Conservation (phyloP, 2,329 filamentous ascomycete species). For the Penicillium occitanis region DNA sequence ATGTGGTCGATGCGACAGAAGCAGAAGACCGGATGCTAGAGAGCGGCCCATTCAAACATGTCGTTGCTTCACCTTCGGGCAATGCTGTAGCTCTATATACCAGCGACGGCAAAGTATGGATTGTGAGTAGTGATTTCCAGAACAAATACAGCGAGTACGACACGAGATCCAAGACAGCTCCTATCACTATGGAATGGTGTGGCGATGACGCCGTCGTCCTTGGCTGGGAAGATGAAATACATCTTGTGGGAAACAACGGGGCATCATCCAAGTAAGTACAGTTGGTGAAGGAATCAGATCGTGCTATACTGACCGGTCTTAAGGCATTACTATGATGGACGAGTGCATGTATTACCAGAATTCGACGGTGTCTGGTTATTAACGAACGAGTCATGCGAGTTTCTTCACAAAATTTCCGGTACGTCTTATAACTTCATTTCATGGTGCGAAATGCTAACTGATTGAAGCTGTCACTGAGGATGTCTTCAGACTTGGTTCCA, state of each 20-base stretch:
- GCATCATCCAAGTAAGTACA: slow-evolving; percentile 60
- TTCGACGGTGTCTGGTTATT: slow-evolving; percentile 85
- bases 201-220: slow-evolving; percentile 90
- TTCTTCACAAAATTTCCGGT: slow-evolving; percentile 86
- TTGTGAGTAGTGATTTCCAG: slow-evolving; percentile 94
- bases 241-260: slow-evolving; percentile 83
- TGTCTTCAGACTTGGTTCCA: slow-evolving; percentile 84
- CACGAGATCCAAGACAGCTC: slow-evolving; percentile 78
- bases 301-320: neutral
- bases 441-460: slow-evolving; percentile 4
- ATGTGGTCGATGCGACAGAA: slow-evolving; percentile 82
- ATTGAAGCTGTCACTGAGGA: slow-evolving; percentile 70
- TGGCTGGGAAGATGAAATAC: slow-evolving; percentile 97
- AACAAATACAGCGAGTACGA: slow-evolving; percentile 89
- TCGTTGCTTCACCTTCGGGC: slow-evolving; percentile 87
- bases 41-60: slow-evolving; percentile 87
- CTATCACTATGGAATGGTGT: slow-evolving; percentile 91
- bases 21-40: slow-evolving; percentile 89
- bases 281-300: neutral
- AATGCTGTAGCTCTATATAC: slow-evolving; percentile 87
- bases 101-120: slow-evolving; percentile 78
- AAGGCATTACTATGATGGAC: slow-evolving; percentile 84
- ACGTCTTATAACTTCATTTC: slow-evolving; percentile 24
- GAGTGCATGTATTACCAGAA: slow-evolving; percentile 85
- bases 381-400: slow-evolving; percentile 94